Conservation (phyloP, 2,329 filamentous ascomycete genomes). For the Cryoendolithus antarcticus region DNA sequence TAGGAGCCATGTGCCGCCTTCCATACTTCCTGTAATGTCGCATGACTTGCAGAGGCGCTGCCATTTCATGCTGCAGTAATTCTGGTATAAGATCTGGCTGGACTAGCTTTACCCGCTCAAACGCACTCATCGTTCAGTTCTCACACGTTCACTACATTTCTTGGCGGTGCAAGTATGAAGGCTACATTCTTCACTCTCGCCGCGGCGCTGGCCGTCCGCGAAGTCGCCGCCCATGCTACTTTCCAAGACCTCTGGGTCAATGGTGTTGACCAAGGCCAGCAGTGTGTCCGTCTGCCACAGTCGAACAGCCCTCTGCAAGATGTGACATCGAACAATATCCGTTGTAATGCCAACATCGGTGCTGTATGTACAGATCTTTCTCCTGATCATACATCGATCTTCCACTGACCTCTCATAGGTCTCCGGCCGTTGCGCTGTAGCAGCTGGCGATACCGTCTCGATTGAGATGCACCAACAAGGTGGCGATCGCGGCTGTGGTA, state of each 20-base stretch:
- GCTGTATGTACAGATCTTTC: neutral
- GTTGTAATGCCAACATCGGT: conserved; percentile 30
- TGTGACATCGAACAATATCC: conserved; percentile 35
- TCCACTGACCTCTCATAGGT: conserved; percentile 13
- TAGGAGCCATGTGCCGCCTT: no score
- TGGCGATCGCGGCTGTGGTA: conserved; percentile 33
- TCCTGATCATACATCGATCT: no score
- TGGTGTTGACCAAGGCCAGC: conserved; percentile 30
- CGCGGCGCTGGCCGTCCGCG: conserved; percentile 2
- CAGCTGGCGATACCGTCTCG: conserved; percentile 34
- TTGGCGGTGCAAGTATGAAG: conserved; percentile 2
- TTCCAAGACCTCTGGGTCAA: conserved; percentile 42
- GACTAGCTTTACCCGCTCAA: no score
- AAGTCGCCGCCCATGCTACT: conserved; percentile 30
- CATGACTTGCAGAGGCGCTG: no score
- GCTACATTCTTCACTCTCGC: conserved; percentile 1
- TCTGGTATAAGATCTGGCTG: no score
- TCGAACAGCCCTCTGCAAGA: conserved; percentile 42
- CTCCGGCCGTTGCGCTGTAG: conserved; percentile 33
- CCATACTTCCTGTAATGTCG: no score
- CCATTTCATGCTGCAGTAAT: no score
- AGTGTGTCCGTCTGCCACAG: conserved; percentile 34
- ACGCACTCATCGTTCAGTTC: no score
- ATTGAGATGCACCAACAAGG: conserved; percentile 47
- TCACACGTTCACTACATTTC: no score